Conservation (phyloP, 2,329 filamentous ascomycete species). For the Cladophialophora carrionii region DNA sequence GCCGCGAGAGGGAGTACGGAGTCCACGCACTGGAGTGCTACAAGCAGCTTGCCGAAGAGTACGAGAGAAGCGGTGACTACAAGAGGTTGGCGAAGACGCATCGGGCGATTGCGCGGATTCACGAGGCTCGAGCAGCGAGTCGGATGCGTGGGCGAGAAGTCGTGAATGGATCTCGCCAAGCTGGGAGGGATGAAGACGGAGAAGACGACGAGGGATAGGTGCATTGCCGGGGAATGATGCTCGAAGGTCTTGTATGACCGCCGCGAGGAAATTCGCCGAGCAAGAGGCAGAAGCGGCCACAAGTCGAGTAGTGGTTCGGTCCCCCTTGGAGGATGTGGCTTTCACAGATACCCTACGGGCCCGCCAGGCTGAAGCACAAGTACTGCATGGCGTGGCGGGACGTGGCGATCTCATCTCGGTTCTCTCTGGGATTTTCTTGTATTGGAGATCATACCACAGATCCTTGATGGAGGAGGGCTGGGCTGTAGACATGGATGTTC, state of each 20-base stretch:
- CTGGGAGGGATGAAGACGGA: slow-evolving; percentile 24
- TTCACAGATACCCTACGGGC: not conserved
- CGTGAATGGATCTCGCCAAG: slow-evolving; percentile 23
- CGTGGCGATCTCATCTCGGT: not conserved
- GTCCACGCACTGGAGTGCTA: slow-evolving; percentile 69
- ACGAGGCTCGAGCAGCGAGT: slow-evolving; percentile 59
- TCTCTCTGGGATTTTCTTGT: not conserved
- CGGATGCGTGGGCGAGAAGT: slow-evolving; percentile 19
- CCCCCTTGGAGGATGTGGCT: not conserved
- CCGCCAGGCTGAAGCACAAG: not conserved
- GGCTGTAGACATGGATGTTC: not conserved
- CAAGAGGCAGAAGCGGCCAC: not conserved
- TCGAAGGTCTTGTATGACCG: not conserved
- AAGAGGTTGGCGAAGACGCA: slow-evolving; percentile 86
- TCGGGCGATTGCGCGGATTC: slow-evolving; percentile 86
- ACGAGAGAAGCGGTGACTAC: slow-evolving; percentile 87
- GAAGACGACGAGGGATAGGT: slow-evolving; percentile 29
- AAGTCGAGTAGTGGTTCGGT: not conserved
- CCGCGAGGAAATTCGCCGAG: not conserved
- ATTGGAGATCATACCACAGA: not conserved
- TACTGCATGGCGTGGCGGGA: not conserved
- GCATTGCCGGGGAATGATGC: not conserved
- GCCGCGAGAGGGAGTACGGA: slow-evolving; percentile 43
- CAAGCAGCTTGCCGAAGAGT: slow-evolving; percentile 87
- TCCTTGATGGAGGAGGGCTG: not conserved